phyloP scores from a whole-genome alignment of 169 alveolate genomes.

The Eimeria praecox region DNA sequence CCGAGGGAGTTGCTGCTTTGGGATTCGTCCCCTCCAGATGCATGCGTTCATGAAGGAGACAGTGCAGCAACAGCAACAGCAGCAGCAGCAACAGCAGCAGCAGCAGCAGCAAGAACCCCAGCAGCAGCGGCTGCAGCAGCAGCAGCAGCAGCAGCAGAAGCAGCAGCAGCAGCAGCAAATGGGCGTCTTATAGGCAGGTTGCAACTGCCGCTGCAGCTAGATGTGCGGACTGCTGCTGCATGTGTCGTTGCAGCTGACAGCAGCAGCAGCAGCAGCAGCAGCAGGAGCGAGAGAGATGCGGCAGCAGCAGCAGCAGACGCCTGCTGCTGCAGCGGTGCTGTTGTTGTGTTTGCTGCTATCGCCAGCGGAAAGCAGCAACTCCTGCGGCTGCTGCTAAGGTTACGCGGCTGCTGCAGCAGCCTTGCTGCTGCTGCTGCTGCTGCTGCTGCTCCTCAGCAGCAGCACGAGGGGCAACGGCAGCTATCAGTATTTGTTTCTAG shows the following conservation, averaged over 20 bases:
- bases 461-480: constrained; percentile 22
- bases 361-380: constrained; percentile 2
- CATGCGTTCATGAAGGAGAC: not conserved
- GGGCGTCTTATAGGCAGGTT: constrained; percentile 46
- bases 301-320: not conserved
- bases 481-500: not conserved
- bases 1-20: constrained; percentile 53
- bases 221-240: constrained; percentile 43
- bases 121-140: constrained; percentile 29
- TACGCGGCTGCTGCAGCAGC: constrained; percentile 24
- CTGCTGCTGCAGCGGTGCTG: constrained; percentile 12
- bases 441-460: constrained; percentile 21
- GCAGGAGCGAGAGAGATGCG: constrained; percentile 28
- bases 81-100: constrained; percentile 5
- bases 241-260: constrained; percentile 37
- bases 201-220: constrained; percentile 63
- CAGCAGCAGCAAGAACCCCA: not conserved
- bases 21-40: constrained; percentile 39
- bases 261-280: constrained; percentile 9
- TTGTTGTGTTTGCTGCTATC: constrained; percentile 2
- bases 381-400: not conserved
- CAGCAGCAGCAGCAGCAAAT: constrained; percentile 37
- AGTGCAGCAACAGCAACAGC: not conserved
- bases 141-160: not conserved
- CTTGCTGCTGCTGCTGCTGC: constrained; percentile 14